A percentile compares a stretch with the other conserved stretches of the same genome.
phyloP scores from a whole-genome alignment of 1,139 yeast genomes.

The Hanseniaspora sp. region DNA sequence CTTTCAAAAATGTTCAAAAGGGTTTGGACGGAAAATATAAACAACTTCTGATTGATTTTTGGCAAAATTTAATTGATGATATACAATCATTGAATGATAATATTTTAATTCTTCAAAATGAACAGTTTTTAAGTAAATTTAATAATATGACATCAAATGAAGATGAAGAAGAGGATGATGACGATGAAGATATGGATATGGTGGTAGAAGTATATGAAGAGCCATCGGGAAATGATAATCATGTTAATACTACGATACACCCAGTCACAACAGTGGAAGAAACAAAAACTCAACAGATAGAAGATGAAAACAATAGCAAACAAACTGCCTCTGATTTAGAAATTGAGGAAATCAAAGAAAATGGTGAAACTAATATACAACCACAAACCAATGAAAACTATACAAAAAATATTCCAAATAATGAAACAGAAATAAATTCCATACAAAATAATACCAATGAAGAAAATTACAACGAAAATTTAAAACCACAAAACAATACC shows the following conservation, averaged over 20 bases:
- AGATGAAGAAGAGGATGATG: neutral
- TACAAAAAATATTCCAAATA: too few species aligned
- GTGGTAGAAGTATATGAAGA: neutral
- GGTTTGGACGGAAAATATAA: conserved; percentile 76
- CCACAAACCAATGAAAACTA: too few species aligned
- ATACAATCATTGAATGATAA: conserved; percentile 45
- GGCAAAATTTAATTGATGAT: conserved; percentile 90
- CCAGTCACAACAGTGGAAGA: too few species aligned
- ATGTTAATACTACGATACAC: neutral
- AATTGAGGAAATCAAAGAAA: too few species aligned
- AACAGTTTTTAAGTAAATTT: conserved; percentile 3
- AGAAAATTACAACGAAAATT: neutral
- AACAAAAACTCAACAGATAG: too few species aligned
- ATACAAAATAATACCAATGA: too few species aligned
- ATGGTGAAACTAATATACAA: too few species aligned
- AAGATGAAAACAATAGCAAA: too few species aligned
- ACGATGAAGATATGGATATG: neutral
- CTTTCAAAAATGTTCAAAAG: conserved; percentile 86
- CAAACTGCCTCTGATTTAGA: too few species aligned
- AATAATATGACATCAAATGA: neutral
- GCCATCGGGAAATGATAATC: neutral
- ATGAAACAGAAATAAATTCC: too few species aligned
- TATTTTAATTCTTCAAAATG: conserved; percentile 24
- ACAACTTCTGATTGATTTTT: conserved; percentile 84
- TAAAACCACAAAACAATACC: neutral